Evolutionary conservation across 2,329 filamentous ascomycete species (phyloP).

Genomic region (Fusarium chuoi): DNA sequence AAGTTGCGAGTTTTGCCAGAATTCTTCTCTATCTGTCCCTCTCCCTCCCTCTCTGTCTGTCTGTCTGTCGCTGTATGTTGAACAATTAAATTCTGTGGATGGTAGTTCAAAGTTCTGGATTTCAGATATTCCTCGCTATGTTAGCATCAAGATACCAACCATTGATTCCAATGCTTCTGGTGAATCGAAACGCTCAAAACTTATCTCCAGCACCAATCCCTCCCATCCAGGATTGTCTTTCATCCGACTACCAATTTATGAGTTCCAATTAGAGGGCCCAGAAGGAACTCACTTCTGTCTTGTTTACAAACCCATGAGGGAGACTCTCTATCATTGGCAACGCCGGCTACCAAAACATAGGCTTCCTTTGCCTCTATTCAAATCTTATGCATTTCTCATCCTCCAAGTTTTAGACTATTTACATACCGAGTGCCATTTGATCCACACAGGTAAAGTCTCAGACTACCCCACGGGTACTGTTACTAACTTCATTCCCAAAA

Average conservation of each 20-base stretch:
- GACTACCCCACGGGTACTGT: accelerated
- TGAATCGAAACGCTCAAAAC: slow-evolving; percentile 9
- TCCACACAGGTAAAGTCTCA: slow-evolving; percentile 32
- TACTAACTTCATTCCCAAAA: background rate
- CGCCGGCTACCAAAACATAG: slow-evolving; percentile 17
- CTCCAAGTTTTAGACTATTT: slow-evolving; percentile 35
- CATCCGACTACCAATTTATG: slow-evolving; percentile 17
- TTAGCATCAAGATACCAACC: slow-evolving; percentile 33
- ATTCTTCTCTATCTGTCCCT: too few relatives aligned
- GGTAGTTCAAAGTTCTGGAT: background rate
- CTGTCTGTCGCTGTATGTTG: too few relatives aligned
- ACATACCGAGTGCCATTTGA: slow-evolving; percentile 31
- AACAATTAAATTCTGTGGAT: background rate
- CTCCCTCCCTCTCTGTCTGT: too few relatives aligned
- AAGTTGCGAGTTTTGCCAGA: background rate
- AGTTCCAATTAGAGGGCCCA: slow-evolving; percentile 23
- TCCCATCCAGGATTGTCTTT: slow-evolving; percentile 25
- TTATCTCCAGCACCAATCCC: slow-evolving; percentile 25
- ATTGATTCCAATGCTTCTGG: slow-evolving; percentile 22
- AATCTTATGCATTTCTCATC: slow-evolving; percentile 23
- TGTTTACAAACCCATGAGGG: slow-evolving; percentile 37
- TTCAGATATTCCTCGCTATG: background rate
- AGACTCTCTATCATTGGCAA: slow-evolving; percentile 32
- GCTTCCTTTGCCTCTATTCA: slow-evolving; percentile 23
- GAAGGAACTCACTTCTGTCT: slow-evolving; percentile 35